Evolutionary conservation across 192 early-diverging fungal genomes (phyloP), one percentile per base, ranked within the genome.

Genomic region (Coemansia aciculifera): DNA sequence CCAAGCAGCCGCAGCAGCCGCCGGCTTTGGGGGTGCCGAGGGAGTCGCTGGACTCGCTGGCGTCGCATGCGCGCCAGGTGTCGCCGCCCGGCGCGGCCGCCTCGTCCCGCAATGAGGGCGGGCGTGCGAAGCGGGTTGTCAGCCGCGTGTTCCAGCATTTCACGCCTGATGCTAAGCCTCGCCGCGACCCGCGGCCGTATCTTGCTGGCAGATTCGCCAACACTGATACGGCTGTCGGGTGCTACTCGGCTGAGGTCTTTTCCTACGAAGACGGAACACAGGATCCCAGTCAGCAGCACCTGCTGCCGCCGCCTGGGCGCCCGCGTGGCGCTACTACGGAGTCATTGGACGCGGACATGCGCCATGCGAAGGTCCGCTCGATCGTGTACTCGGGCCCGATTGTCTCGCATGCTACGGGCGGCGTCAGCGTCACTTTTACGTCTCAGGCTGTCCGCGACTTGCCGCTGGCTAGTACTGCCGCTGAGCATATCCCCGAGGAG

Each of bases 381-480:
- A 72, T 73, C 3, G 75, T 82, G 7, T 82, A 82, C 43, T 77
- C 74, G 27, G 79, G 79, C 0, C 74, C 74, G 1, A 74, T 82
- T 43, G 72, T 82, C 1, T 56, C 71, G 6, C 74, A 77, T 39
- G 44, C 71, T 9, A 73, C 79, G 0, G 79, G 79, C 36, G 79
- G 79, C 1, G 71, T 74, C 61, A 82, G 79, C 42, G 79, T 82
- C 12, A 82, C 79, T 2, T 82, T 82, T 32, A 82, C 74, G 9
- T 74, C 71, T 0, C 61, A 82, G 64, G 72, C 77, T n/a, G 74
- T 82, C 36, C 71, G 73, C 23, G 75, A 82, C 9, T 29, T 76
- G 64, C 71, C 74, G 8, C 21, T 82, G 7, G 44, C 44, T 19
- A 48, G 34, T 36, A 36, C 44, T 21, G 66, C 62, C 27, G 61